Evolutionary conservation across 306 rosid genomes (phyloP), one percentile per base, ranked within the genome.

Genomic region (Mucuna pruriens): DNA sequence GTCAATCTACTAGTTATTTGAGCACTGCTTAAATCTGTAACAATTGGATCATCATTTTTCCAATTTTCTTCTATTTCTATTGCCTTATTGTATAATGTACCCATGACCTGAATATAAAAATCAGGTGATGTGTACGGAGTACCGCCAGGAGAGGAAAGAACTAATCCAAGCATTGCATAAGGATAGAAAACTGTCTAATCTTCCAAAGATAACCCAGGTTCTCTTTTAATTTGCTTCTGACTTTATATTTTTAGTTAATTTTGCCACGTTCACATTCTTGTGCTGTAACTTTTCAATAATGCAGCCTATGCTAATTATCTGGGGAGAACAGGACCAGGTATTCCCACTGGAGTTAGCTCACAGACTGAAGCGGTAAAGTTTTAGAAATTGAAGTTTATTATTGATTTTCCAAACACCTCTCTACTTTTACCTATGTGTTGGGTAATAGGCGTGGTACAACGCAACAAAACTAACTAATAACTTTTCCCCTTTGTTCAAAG

Each of bases 311-410:
- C 84, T 80, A 22, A 82, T 94, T 48, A 85, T 94, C 58, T 94
- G 98, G 97, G 97, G 97, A 68, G 97, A 90, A 72, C 85, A 86
- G 15, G 97, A 92, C 81, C 31, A 6, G 38, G 78, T 92, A 65
- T 92, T 90, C 84, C 97, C 98, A 36, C 31, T 91, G 80, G 98
- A 93, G 82, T 89, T 93, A 79, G 97, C 93, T 3, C 88, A 91
- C 80, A 91, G 94, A 77, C 73, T 93, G 44, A 82, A 89, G 85
- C 78, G 97, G 98, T 93, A 80, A 57, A 11, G 36, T 62, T 46
- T 58, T 40, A 78, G 80, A 38, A 1, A 20, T 58, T 36, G 12
- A 44, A 71, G 55, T 42, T 23, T 4, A 40, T 11, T 25, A 4
- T 11, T 74, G 3, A 25, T 52, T 83, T 34, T 29, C 31, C 31